Conservation (phyloP, 495 filamentous ascomycete species). For the Chaetomium fimeti region DNA sequence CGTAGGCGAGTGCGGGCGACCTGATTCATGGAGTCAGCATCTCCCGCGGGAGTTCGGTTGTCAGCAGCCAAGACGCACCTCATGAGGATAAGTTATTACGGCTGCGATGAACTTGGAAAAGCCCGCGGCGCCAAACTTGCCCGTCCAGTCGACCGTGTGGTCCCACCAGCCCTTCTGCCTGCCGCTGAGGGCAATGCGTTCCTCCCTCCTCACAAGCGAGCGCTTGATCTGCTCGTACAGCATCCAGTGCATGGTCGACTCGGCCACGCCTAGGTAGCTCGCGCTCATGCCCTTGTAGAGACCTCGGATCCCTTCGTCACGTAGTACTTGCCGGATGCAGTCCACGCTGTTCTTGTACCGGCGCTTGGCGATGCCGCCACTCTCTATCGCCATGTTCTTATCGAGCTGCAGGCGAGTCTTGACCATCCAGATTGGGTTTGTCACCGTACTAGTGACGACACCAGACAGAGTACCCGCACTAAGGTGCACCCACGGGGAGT, state of each 20-base stretch:
- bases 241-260: slow-evolving; percentile 84
- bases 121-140: slow-evolving; percentile 73
- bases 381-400: slow-evolving; percentile 57
- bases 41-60: background rate
- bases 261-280: slow-evolving; percentile 80
- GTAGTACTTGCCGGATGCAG: slow-evolving; percentile 72
- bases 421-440: slow-evolving; percentile 90
- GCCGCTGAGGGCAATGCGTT: slow-evolving; percentile 52
- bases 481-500: slow-evolving; percentile 70
- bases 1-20: slow-evolving; percentile 78
- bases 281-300: slow-evolving; percentile 85
- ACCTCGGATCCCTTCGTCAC: slow-evolving; percentile 71
- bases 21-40: slow-evolving; percentile 38
- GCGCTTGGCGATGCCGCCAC: slow-evolving; percentile 48
- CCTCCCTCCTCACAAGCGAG: slow-evolving; percentile 58
- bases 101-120: slow-evolving; percentile 78
- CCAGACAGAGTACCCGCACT: slow-evolving; percentile 71
- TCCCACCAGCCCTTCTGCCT: slow-evolving; percentile 61
- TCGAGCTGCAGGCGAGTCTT: slow-evolving; percentile 90
- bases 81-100: slow-evolving; percentile 82
- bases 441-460: slow-evolving; percentile 77
- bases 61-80: slow-evolving; percentile 51
- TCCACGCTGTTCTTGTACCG: slow-evolving; percentile 81
- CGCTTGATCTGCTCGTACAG: slow-evolving; percentile 84
- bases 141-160: slow-evolving; percentile 61